Conservation (phyloP, 116 monocot species). For the Posidonia oceanica region DNA sequence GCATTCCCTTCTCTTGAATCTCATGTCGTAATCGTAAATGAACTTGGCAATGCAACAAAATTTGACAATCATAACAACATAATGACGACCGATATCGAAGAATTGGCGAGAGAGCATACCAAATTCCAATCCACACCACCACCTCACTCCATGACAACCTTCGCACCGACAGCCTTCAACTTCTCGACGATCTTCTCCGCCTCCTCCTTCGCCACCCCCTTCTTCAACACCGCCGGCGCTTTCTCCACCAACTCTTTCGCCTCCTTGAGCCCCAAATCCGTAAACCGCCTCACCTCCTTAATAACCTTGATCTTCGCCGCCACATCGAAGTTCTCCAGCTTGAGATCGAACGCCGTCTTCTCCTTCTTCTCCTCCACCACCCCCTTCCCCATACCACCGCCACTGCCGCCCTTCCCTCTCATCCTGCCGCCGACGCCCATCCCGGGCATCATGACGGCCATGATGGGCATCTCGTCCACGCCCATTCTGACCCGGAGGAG, state of each 20-base stretch:
- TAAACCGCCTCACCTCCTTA: slow-evolving; percentile 75
- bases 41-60: too few relatives aligned
- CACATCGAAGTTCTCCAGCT: slow-evolving; percentile 80
- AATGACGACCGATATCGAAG: too few relatives aligned
- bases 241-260: slow-evolving; percentile 90
- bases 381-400: slow-evolving; percentile 7
- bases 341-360: slow-evolving; percentile 86
- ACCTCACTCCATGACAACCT: slow-evolving; percentile 61
- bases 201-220: slow-evolving; percentile 70
- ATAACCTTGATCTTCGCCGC: slow-evolving; percentile 82
- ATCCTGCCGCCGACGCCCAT: slow-evolving; percentile 18
- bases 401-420: slow-evolving; percentile 1
- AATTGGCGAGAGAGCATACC: background rate
- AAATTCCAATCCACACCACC: background rate
- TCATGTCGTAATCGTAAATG: too few relatives aligned
- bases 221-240: slow-evolving; percentile 65
- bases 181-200: slow-evolving; percentile 85
- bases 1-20: too few relatives aligned
- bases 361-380: slow-evolving; percentile 55
- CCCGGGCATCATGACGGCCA: slow-evolving; percentile 70
- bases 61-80: too few relatives aligned
- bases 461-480: slow-evolving; percentile 55
- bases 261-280: slow-evolving; percentile 83
- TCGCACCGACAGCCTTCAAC: slow-evolving; percentile 72
- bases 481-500: slow-evolving; percentile 49